Evolutionary conservation across 2,329 filamentous ascomycete species (phyloP).

Genomic region (Ophiostoma angusticollis): DNA sequence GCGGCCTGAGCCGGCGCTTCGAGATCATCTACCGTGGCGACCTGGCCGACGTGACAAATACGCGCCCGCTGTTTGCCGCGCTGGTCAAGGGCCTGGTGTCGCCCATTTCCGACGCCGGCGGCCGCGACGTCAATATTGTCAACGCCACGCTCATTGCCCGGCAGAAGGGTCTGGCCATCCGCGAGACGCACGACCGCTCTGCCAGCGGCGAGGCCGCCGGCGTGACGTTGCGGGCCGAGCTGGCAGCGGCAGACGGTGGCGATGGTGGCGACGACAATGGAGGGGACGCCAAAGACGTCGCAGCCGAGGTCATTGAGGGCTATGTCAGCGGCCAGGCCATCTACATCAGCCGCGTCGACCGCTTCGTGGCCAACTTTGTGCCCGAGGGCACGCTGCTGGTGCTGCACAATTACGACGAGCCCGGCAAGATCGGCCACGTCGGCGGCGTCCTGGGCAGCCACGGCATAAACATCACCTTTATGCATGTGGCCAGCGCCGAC

Average conservation of each 20-base stretch:
- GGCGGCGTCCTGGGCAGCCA: conserved; percentile 56
- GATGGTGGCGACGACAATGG: conserved; percentile 11
- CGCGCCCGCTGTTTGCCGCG: conserved; percentile 65
- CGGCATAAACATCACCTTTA: conserved; percentile 67
- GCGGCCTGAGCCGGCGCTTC: conserved; percentile 46
- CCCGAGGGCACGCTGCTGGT: conserved; percentile 66
- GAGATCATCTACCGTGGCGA: conserved; percentile 69
- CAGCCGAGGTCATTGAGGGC: conserved; percentile 42
- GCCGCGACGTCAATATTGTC: conserved; percentile 66
- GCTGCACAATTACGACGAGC: conserved; percentile 67
- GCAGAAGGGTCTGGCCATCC: conserved; percentile 65
- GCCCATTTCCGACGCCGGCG: conserved; percentile 53
- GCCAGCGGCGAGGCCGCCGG: conserved; percentile 27
- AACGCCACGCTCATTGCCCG: conserved; percentile 65
- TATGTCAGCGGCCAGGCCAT: conserved; percentile 51
- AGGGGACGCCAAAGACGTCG: not conserved
- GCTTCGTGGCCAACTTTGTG: conserved; percentile 61
- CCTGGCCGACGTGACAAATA: conserved; percentile 57
- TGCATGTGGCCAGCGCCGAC: conserved; percentile 55
- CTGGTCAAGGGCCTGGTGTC: conserved; percentile 64
- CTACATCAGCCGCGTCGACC: conserved; percentile 60
- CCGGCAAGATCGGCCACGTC: conserved; percentile 72
- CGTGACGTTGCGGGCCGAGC: conserved; percentile 50
- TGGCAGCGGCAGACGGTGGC: not conserved
- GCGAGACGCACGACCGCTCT: conserved; percentile 57